Evolutionary conservation across 306 rosid genomes (phyloP).

Genomic region (Vigna trinervia): DNA sequence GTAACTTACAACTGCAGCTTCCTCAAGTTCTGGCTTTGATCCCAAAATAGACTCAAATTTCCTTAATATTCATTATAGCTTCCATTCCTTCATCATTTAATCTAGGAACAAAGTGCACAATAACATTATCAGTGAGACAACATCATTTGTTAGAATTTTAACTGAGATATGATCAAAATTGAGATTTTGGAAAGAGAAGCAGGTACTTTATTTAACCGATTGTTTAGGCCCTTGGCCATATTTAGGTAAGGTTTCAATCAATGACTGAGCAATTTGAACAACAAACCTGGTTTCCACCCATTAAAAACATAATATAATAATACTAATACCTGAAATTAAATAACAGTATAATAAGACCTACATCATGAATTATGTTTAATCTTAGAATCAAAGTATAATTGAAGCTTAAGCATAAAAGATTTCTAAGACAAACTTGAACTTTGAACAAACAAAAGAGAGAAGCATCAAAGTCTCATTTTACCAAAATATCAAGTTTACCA

Average conservation of each 20-base stretch:
- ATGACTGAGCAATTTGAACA: conserved; percentile 1
- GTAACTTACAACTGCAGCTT: conserved; percentile 86
- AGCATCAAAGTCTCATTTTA: too few relatives aligned
- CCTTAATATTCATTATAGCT: conserved; percentile 86
- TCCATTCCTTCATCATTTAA: conserved; percentile 61
- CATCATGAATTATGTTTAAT: too few relatives aligned
- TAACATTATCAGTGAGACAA: conserved; percentile 22
- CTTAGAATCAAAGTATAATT: too few relatives aligned
- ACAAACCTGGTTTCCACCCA: background rate
- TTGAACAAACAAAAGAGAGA: too few relatives aligned
- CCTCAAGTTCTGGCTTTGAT: conserved; percentile 72
- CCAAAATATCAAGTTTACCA: too few relatives aligned
- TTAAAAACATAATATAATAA: too few relatives aligned
- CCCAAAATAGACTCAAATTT: conserved; percentile 91
- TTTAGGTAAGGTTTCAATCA: conserved; percentile 10
- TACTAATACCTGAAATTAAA: too few relatives aligned
- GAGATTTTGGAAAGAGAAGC: conserved; percentile 9
- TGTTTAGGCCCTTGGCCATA: conserved; percentile 17
- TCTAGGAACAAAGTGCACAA: conserved; percentile 33
- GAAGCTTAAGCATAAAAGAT: too few relatives aligned
- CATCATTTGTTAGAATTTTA: conserved; percentile 13
- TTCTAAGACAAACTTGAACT: too few relatives aligned
- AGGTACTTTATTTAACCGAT: background rate
- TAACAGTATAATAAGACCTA: too few relatives aligned
- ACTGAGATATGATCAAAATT: conserved; percentile 14